Evolutionary conservation across 1,284 basidiomycete genomes (phyloP), one percentile per base, ranked within the genome.

Genomic region (Naganishia liquefaciens): DNA sequence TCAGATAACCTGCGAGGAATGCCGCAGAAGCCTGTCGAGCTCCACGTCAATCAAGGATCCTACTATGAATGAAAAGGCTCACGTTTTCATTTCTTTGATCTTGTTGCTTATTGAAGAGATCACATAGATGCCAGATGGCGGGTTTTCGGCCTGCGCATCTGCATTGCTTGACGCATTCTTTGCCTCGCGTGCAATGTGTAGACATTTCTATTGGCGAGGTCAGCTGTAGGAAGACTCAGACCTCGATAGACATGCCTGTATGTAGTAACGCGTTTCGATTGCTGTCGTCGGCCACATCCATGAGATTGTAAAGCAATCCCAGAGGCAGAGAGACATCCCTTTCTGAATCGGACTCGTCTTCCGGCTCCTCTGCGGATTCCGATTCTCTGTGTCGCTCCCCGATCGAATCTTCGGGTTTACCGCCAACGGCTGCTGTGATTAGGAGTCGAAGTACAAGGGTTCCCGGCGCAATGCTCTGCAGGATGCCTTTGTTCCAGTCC

Each of bases 1-100:
- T 58, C 13, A 67, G 50, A 40, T 67, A 67, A 10, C 66, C 66
- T n/a, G 62, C 63, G 5, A 67, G 50, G 39, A 67, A 67, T 6
- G 66, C 66, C 17, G 66, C 62, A 27, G 52, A 61, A 6, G 66
- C 43, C 66, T 49, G 53, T 47, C 25, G 27, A 50, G n/a, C 21
- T 11, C 7, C 9, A 13, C 23, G 13, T 39, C 40, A 43, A 23
- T n/a, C 15, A 3, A 46, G 5, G 39, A 13, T 33, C 27, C 13
- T 2, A n/a, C n/a, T 9, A 17, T 25, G 19, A 3, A 17, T 11
- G 9, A 23, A 33, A 28, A 40, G 23, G 15, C 66, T 64, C 27
- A 64, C 66, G 51, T 67, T 33, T 30, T 67, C 66, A 13, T 25
- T 27, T 17, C 60, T 54, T 27, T 50, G 17, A 17, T 50, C 33